Base-by-base conservation (phyloP, 768 basidiomycete species). In the Peribolospora kevripleyi region DNA sequence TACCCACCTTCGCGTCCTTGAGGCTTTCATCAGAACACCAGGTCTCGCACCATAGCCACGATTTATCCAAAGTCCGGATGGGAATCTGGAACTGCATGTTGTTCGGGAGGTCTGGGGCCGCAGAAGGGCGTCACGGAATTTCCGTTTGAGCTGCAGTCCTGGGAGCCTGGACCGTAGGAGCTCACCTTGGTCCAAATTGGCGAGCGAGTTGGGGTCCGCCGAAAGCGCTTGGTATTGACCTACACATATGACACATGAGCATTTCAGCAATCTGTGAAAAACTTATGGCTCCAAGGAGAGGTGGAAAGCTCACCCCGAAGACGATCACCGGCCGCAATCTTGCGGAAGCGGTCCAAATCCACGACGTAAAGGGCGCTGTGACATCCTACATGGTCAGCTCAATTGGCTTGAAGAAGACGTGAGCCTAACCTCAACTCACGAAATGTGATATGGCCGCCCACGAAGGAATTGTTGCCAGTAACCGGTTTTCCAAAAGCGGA, bases 21-120 rank as follows among this genome's bases (percentile, higher is more conserved):
- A 71, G 59, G 36, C 61, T 62, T 52, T 69, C 69, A 48, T 68
- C 66, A 48, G 57, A 76, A 78, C 93, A 98, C 93, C 93, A 97
- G 0, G 91, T 97, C 72, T 97, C 91, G 65, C 91, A 97, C 91
- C 93, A 98, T 61, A 97, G 70, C 93, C 93, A 98, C 62, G 87
- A 83, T 67, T 87, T 82, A 57, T 77, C 76, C 11, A 97, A 4
- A 72, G 84, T 71, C 67, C 87, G 85, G 56, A 98, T 98, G 0
- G 91, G 91, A 45, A 98, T 83, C 61, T 84, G 76, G 41, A 75
- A 71, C 64, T 98, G 91, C 59, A 98, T 72, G 62, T 91, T 90
- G 65, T 98, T 98, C 0, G 93, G 93, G 50, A 98, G 71, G 70
- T 98, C 93, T 85, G 58, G 45, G 52, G 14, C 50, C 41, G 48